Base-by-base conservation (phyloP, 306 rosid genomes). In the Amphicarpaea edgeworthii region DNA sequence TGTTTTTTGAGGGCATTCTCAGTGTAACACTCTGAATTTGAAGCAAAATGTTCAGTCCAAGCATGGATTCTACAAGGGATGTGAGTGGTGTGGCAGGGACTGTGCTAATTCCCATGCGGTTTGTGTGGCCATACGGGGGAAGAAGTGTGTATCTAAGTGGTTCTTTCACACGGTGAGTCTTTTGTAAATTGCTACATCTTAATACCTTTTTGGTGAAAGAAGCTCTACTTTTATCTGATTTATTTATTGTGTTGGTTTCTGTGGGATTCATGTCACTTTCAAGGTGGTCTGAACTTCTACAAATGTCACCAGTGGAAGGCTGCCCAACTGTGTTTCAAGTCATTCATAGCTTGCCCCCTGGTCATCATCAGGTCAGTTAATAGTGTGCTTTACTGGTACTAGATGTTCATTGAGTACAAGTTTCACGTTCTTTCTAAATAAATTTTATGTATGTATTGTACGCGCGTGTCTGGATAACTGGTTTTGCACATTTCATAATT, bases 41-140 rank as follows among this genome's bases (percentile, higher is more conserved):
- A 77, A 28, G 79, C 40, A 63, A 69, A 69, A 86, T 90, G 89
- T 92, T 87, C 74, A 88, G 81, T 85, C 78, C 84, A 60, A 83
- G 86, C 61, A 89, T 94, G 97, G 95, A 92, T 79, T 64, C 89
- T 64, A 83, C 82, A 6, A 83, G 84, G 80, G 93, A 87, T 32
- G 82, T 79, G 26, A 83, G 80, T 69, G 87, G 85, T 70, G 87
- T 76, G 82, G 80, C 88, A n/a, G 90, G 87, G 79, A 79, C 96
- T 16, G 79, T 92, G 86, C 67, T 87, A 64, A 82, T 90, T 78
- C 99, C 97, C 60, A 83, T 87, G 93, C 93, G 91, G 12, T 96
- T 96, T 63, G 98, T 92, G 69, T 96, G 99, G 99, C 97, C 87
- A 21, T 88, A 92, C 73, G 99, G 99, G 14, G 99, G 99, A 49